These are phyloP conservation scores for Suillus hirtellus DNA, from an alignment of 768 basidiomycete genomes.

Conservation along the genomic window DNA sequence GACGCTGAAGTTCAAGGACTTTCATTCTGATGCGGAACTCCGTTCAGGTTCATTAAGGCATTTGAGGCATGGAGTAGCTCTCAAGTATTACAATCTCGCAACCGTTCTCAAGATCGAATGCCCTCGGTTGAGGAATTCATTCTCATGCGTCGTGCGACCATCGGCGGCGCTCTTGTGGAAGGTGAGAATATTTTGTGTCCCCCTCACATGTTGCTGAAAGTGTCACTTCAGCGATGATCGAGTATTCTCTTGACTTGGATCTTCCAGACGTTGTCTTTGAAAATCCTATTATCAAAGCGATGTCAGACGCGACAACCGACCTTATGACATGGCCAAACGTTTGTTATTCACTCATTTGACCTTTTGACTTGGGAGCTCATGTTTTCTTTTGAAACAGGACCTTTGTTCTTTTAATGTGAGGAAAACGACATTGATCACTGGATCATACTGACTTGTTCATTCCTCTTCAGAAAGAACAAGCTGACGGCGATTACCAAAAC, in stretches of 20 bases:
- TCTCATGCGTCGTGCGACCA: constrained; percentile 38
- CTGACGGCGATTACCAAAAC: constrained; percentile 42
- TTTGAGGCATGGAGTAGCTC: constrained; percentile 37
- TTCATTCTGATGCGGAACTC: constrained; percentile 5
- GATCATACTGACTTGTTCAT: constrained; percentile 11
- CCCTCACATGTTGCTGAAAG: constrained; percentile 3
- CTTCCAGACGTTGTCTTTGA: constrained; percentile 39
- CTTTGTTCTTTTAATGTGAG: constrained; percentile 33
- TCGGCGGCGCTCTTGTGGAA: constrained; percentile 40
- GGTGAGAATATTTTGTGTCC: constrained; percentile 22
- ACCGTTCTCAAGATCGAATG: constrained; percentile 37
- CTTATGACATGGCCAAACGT: constrained; percentile 46
- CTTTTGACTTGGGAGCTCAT: constrained; percentile 17
- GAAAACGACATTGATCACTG: constrained; percentile 13
- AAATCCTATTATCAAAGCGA: constrained; percentile 32
- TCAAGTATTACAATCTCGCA: constrained; percentile 37
- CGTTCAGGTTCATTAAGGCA: constrained; percentile 34
- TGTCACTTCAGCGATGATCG: constrained; percentile 32
- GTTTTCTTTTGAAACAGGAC: constrained; percentile 20
- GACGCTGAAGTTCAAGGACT: not conserved
- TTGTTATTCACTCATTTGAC: constrained; percentile 16
- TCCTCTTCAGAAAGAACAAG: constrained; percentile 37
- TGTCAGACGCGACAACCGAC: constrained; percentile 42
- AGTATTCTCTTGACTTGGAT: constrained; percentile 39
- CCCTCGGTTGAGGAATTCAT: constrained; percentile 40